Percentiles rank a stretch among this genome's conserved stretches.
phyloP scores from a whole-genome alignment of 345 rosid genomes.

The Eucalyptus marginata region DNA sequence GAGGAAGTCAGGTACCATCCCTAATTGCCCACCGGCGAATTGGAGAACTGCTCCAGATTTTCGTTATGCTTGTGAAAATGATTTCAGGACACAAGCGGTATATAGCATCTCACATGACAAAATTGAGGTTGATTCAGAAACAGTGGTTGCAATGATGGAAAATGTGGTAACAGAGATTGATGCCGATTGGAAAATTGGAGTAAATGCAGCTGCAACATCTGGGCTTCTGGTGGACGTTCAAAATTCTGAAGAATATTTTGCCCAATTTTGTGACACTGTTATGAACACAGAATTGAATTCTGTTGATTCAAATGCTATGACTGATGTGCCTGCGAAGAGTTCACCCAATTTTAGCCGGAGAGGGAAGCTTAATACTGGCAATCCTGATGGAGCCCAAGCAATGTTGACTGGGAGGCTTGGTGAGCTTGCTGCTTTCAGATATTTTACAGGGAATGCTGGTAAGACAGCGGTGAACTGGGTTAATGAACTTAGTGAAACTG shows the following conservation, averaged over 20 bases:
- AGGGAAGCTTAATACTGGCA: conserved; percentile 43
- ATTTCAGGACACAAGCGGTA: conserved; percentile 16
- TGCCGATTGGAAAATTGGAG: conserved; percentile 22
- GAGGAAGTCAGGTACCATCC: conserved; percentile 15
- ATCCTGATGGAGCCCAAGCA: conserved; percentile 33
- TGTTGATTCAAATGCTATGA: conserved; percentile 7
- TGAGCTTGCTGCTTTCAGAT: conserved; percentile 62
- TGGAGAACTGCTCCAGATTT: conserved; percentile 61
- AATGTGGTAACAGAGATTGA: conserved; percentile 2
- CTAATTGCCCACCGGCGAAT: conserved; percentile 57
- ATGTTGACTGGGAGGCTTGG: conserved; percentile 60
- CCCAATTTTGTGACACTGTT: not conserved
- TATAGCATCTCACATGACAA: conserved; percentile 3
- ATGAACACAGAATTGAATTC: not conserved
- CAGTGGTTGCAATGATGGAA: not conserved
- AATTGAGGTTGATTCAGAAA: conserved; percentile 1
- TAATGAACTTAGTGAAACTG: conserved; percentile 67
- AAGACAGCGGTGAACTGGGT: conserved; percentile 53
- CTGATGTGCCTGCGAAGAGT: conserved; percentile 1
- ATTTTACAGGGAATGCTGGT: conserved; percentile 28
- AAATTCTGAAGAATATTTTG: not conserved
- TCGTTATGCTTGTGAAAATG: conserved; percentile 16
- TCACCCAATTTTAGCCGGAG: conserved; percentile 19
- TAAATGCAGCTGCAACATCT: not conserved
- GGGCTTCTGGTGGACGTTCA: not conserved